Evolutionary conservation across 306 rosid species (phyloP), one percentile per base, ranked within the genome.

Genomic region (Crataegus laevigata): DNA sequence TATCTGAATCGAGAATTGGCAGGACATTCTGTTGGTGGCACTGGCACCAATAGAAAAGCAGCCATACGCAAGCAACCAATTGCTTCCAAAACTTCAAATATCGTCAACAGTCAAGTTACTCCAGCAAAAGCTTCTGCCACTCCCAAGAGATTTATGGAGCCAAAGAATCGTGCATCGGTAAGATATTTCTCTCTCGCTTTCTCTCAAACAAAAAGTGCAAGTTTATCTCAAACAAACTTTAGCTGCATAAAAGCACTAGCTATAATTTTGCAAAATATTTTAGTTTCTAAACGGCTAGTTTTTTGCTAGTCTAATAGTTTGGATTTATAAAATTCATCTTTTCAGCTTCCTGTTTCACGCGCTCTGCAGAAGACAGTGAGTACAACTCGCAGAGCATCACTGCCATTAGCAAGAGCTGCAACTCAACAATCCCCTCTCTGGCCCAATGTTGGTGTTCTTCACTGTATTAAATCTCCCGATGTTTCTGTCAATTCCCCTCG

Each of bases 401-500:
- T 96, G 82, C 99, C 98, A 10, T 70, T 90, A 74, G 81, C 86
- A 29, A 80, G 69, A 69, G 77, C 83, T 87, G 73, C 85, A 38
- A 80, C 71, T 59, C 85, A 84, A 58, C 82, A 82, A 79, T 83
- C 80, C 57, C 81, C 80, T 68, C 79, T 71, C 74, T 71, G 85
- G 77, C 81, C 87, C 45, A 75, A 68, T 57, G 70, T 52, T 60
- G 88, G 85, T 34, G 45, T 88, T 67, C 87, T 92, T 73, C 83
- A 88, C 74, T 76, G 68, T 18, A 74, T 81, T 51, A 80, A 91
- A 75, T 96, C 99, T 18, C 98, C 91, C 4, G 91, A 96, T 68
- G 87, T 96, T 72, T 96, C 99, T 1, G 98, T 96, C 76, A 96
- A 92, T 82, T 89, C 99, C 65, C 99, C 99, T 40, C 90, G 97